Base-by-base conservation (phyloP, 2,329 filamentous ascomycete species). In the Aspergillus intermedius region DNA sequence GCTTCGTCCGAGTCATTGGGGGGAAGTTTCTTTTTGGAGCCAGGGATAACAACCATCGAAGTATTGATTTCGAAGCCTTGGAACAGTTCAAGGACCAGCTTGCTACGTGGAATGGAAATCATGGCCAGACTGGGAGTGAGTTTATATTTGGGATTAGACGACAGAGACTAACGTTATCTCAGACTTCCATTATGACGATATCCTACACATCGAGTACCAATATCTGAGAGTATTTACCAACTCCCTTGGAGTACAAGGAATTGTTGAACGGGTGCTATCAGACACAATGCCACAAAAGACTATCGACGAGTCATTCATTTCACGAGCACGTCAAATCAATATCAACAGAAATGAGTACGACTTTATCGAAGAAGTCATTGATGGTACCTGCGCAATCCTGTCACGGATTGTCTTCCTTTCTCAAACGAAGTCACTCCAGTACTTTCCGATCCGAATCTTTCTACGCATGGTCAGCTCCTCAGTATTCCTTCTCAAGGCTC, bases 281-380 rank as follows among this genome's bases (percentile, higher is more conserved):
- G 64, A 69, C 44, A 30, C 25, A 12, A 30, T 30, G 10, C 25
- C 10, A 30, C 9, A 30, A 30, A 30, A 12, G 10, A 30, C 25
- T 12, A 30, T 30, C 25, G 56, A 57, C 23, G 62, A 64, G 28
- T 52, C 61, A 7, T 62, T 64, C 41, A 25, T 57, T 42, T 56
- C 66, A 42, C 32, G 72, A 62, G 62, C 73, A 34, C 58, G 73
- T 8, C 61, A 71, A 10, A 65, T 75, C 54, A 67, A 70, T 43
- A 68, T 77, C 19, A 73, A 76, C 48, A 67, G 72, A 1, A 69
- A 71, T 42, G 77, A 81, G 54, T 79, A 77, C 48, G 72, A 74
- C 32, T 80, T 79, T 52, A 77, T 80, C 12, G 73, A 75, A 58
- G 77, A 79, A 57, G 78, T 80, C 1, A 76, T 79, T 2, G 74